Evolutionary conservation across 768 basidiomycete genomes (phyloP).

Genomic region (Melanogaster broomeanus): DNA sequence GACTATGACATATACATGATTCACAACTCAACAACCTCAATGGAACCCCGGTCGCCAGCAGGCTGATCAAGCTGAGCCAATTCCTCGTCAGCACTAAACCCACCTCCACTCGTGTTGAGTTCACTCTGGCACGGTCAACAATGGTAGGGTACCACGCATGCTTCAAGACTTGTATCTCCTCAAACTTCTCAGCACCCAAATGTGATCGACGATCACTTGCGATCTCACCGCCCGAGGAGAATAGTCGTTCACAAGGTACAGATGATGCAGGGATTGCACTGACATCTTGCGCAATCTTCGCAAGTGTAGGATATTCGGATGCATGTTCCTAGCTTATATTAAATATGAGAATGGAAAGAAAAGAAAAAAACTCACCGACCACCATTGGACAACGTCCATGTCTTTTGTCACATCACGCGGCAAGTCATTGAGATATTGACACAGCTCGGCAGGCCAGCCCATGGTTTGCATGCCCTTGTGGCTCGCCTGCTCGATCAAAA

Average conservation of each 20-base stretch:
- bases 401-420: not conserved
- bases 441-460: not conserved
- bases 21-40: too few species aligned
- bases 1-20: too few species aligned
- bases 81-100: too few species aligned
- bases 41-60: too few species aligned
- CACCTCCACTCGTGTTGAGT: too few species aligned
- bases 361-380: not conserved
- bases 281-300: not conserved
- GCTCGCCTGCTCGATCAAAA: not conserved
- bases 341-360: not conserved
- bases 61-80: too few species aligned
- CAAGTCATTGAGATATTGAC: not conserved
- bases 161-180: constrained; percentile 11
- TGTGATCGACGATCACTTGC: not conserved
- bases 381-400: constrained; percentile 3
- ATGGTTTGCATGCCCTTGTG: not conserved
- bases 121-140: too few species aligned
- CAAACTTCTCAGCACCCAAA: constrained; percentile 4
- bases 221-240: constrained; percentile 9
- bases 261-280: constrained; percentile 9
- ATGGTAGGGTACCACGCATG: constrained; percentile 7
- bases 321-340: not conserved
- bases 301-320: not conserved
- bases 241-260: constrained; percentile 15